Percentiles rank a stretch among this genome's conserved stretches.
These are phyloP conservation scores for Venturia effusa DNA, from an alignment of 2,329 filamentous ascomycete genomes.

Conservation along the genomic window DNA sequence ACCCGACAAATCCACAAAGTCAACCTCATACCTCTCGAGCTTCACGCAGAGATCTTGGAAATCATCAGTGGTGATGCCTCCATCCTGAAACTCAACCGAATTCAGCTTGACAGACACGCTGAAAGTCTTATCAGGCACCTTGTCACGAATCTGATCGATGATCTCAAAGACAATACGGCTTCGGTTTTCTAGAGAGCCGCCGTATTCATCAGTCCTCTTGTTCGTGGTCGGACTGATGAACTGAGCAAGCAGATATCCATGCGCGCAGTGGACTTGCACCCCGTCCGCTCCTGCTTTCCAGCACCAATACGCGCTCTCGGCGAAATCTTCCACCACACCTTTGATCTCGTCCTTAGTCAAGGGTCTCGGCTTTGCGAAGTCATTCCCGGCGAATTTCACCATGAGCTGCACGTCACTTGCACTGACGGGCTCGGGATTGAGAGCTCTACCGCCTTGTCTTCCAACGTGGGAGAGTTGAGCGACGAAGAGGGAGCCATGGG, in stretches of 20 bases:
- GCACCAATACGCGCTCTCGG: conserved; percentile 49
- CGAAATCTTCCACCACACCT: conserved; percentile 47
- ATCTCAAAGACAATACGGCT: conserved; percentile 43
- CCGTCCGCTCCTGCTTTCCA: conserved; percentile 52
- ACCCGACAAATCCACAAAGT: conserved; percentile 50
- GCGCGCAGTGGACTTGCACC: conserved; percentile 30
- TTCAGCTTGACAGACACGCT: conserved; percentile 48
- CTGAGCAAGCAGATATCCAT: conserved; percentile 24
- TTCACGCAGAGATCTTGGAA: conserved; percentile 36
- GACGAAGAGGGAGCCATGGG: conserved; percentile 46
- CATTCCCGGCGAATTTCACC: conserved; percentile 22
- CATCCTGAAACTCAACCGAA: conserved; percentile 45
- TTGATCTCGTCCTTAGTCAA: conserved; percentile 24
- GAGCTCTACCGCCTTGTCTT: conserved; percentile 36
- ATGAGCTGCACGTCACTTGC: conserved; percentile 38
- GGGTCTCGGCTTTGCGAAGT: conserved; percentile 11
- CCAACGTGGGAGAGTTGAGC: conserved; percentile 54
- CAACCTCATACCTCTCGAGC: conserved; percentile 39
- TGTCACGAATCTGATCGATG: conserved; percentile 36
- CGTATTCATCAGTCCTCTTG: conserved; percentile 39
- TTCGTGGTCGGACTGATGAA: conserved; percentile 39
- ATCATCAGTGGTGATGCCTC: conserved; percentile 42
- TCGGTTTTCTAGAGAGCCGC: conserved; percentile 38
- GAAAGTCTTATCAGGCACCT: conserved; percentile 25
- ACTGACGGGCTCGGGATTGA: conserved; percentile 40